Conservation (phyloP, 352 stramenopile genomes). For the Pythium phragmitis region DNA sequence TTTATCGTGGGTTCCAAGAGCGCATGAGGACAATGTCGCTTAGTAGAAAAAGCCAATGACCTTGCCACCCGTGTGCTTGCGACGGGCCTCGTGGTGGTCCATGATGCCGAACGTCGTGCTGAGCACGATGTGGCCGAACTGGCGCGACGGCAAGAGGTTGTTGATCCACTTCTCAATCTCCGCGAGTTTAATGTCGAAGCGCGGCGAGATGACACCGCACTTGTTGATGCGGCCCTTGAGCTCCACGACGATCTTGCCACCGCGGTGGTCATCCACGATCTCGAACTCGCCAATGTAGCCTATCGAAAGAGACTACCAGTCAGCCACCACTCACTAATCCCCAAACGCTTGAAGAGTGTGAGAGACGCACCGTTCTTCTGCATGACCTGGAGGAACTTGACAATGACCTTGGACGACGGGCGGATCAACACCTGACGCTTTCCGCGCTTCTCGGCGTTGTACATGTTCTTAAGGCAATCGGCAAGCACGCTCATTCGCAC, state of each 20-base stretch:
- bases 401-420: constrained; percentile 99
- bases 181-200: constrained; percentile 96
- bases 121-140: constrained; percentile 98
- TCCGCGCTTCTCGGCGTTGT: constrained; percentile 99
- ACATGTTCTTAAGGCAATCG: constrained; percentile 99
- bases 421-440: constrained; percentile 99
- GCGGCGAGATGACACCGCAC: constrained; percentile 98
- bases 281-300: constrained; percentile 99
- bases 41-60: constrained; percentile 99
- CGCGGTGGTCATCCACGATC: constrained; percentile 99
- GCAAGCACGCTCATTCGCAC: constrained; percentile 99
- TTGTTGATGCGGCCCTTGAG: constrained; percentile 99
- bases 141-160: constrained; percentile 97
- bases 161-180: constrained; percentile 99
- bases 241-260: constrained; percentile 98
- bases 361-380: constrained; percentile 96
- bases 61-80: constrained; percentile 99
- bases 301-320: constrained; percentile 28
- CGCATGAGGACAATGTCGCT: constrained; percentile 26
- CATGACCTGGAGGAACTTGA: constrained; percentile 99
- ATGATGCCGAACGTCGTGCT: constrained; percentile 91
- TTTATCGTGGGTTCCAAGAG: constrained; percentile 22
- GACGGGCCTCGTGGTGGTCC: constrained; percentile 93
- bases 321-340: background rate
- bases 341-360: background rate